These are phyloP conservation scores for Tolypocladium album DNA, from an alignment of 2,329 filamentous ascomycete genomes.

Conservation along the genomic window DNA sequence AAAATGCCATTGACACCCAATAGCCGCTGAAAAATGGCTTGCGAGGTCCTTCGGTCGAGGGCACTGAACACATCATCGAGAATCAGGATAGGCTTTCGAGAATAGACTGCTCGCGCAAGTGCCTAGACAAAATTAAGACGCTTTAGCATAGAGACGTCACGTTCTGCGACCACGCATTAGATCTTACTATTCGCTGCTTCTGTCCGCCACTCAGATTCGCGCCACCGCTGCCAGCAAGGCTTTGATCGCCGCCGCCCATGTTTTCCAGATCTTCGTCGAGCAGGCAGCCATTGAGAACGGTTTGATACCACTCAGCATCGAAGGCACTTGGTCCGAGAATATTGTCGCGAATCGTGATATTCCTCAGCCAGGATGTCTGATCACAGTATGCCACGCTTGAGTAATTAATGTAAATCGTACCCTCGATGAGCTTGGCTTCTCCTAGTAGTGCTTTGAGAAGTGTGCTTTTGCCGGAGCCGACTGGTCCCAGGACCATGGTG, in stretches of 20 bases:
- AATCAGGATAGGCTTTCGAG: background rate
- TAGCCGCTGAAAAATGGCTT: constrained; percentile 1
- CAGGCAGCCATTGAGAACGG: background rate
- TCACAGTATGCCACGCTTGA: constrained; percentile 11
- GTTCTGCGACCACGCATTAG: background rate
- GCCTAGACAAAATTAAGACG: background rate
- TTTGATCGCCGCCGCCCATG: background rate
- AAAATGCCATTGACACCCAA: constrained; percentile 1
- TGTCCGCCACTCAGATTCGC: background rate
- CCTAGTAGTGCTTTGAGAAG: constrained; percentile 6
- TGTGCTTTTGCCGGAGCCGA: constrained; percentile 15
- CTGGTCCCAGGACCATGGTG: constrained; percentile 2
- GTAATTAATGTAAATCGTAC: constrained; percentile 2
- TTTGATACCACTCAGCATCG: background rate
- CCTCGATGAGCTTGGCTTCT: constrained; percentile 4
- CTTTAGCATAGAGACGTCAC: background rate
- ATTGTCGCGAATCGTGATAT: constrained; percentile 11
- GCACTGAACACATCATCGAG: constrained; percentile 4
- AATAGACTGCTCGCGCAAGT: constrained; percentile 3
- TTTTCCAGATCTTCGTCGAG: background rate
- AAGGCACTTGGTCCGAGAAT: constrained; percentile 11
- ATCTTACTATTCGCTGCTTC: background rate
- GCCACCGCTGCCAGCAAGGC: background rate
- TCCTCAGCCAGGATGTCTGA: constrained; percentile 14
- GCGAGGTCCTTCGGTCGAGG: constrained; percentile 2